Evolutionary conservation across 768 basidiomycete species (phyloP).

Genomic region (Kwoniella pini): DNA sequence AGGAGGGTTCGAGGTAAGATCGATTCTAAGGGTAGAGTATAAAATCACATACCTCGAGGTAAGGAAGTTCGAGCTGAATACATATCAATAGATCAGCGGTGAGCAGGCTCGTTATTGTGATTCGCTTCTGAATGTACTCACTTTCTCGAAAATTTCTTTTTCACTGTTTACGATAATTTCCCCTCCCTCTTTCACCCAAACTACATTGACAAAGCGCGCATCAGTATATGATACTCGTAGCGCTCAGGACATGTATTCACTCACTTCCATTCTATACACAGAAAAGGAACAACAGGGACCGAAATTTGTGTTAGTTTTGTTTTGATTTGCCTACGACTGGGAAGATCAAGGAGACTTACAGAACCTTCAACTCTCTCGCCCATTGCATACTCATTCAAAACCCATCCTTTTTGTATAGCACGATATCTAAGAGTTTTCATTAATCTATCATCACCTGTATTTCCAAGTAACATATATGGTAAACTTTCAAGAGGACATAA

Average conservation of each 20-base stretch:
- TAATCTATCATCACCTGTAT: constrained; percentile 50
- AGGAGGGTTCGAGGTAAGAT: no score
- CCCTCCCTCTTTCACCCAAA: constrained; percentile 27
- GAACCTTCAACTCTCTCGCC: constrained; percentile 25
- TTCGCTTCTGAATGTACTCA: constrained; percentile 9
- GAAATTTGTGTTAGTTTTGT: no score
- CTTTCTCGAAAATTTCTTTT: constrained; percentile 47
- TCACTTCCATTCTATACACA: background rate
- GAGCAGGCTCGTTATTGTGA: background rate
- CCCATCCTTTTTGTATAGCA: constrained; percentile 39
- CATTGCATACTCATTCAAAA: constrained; percentile 53
- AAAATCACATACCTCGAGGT: constrained; percentile 27
- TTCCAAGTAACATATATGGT: constrained; percentile 49
- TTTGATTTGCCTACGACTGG: no score
- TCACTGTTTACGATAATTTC: constrained; percentile 44
- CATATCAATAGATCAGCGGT: background rate
- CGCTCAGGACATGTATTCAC: no score
- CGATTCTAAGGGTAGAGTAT: background rate
- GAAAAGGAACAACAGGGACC: background rate
- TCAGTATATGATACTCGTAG: no score
- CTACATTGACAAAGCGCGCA: background rate
- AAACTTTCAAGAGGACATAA: constrained; percentile 40
- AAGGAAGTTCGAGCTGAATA: constrained; percentile 41
- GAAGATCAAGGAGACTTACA: constrained; percentile 13
- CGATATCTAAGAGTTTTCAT: constrained; percentile 44